These are phyloP conservation scores for Acmispon strigosus DNA, from an alignment of 306 rosid species.

Conservation along the genomic window DNA sequence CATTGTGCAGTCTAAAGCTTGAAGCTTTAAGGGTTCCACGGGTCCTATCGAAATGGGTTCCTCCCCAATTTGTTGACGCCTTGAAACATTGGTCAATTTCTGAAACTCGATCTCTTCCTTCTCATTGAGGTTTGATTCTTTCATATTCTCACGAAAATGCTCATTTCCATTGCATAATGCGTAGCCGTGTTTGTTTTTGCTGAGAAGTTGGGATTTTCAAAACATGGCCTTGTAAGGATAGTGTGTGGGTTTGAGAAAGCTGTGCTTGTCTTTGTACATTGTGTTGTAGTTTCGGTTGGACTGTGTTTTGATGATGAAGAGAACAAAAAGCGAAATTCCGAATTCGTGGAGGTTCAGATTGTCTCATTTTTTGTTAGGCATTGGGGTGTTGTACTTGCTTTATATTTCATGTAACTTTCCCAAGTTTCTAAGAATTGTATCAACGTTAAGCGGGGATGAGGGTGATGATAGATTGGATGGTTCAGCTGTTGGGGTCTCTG, in stretches of 20 bases:
- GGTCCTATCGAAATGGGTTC: slow-evolving; percentile 19
- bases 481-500: slow-evolving; percentile 27
- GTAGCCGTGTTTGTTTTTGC: no score
- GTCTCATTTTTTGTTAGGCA: slow-evolving; percentile 61
- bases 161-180: neutral
- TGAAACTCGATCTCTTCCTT: slow-evolving; percentile 26
- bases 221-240: no score
- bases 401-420: slow-evolving; percentile 76
- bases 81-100: slow-evolving; percentile 23
- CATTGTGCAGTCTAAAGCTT: slow-evolving; percentile 28
- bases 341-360: slow-evolving; percentile 62
- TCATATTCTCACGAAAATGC: neutral
- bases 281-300: neutral
- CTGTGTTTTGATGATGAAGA: slow-evolving; percentile 46
- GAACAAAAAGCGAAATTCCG: slow-evolving; percentile 57
- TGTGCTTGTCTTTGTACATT: slow-evolving; percentile 20
- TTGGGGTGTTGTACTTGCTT: slow-evolving; percentile 64
- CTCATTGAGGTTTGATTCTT: slow-evolving; percentile 15
- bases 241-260: slow-evolving; percentile 25
- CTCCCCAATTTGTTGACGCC: slow-evolving; percentile 23
- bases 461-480: slow-evolving; percentile 41
- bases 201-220: no score
- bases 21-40: slow-evolving; percentile 16
- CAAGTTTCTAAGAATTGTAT: slow-evolving; percentile 46
- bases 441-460: slow-evolving; percentile 70